A percentile compares a stretch with the other conserved stretches of the same genome.
These are phyloP conservation scores for Allodekkera sacchari DNA, from an alignment of 805 yeast species.

Conservation along the genomic window DNA sequence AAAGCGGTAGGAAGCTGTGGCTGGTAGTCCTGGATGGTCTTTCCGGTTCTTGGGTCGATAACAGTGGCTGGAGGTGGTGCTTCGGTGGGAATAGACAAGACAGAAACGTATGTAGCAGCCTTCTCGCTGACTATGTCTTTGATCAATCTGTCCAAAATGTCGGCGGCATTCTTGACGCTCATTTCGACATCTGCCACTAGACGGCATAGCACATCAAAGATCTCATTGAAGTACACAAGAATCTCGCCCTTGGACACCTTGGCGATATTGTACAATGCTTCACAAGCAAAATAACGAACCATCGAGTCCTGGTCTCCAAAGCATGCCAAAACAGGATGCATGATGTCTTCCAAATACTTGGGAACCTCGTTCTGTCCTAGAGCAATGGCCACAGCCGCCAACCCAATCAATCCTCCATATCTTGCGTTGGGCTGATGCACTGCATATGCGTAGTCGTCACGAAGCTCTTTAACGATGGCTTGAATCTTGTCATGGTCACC, in stretches of 20 bases:
- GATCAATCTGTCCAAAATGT: conserved; percentile 77
- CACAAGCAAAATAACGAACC: conserved; percentile 95
- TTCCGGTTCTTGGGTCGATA: conserved; percentile 45
- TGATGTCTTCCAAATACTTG: conserved; percentile 69
- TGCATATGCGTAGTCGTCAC: conserved; percentile 72
- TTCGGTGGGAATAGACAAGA: conserved; percentile 35
- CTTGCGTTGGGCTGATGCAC: conserved; percentile 81
- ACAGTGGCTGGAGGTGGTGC: conserved; percentile 33
- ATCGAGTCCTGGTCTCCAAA: conserved; percentile 97
- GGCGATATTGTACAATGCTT: conserved; percentile 88
- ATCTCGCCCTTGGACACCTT: conserved; percentile 96
- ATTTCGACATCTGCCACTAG: conserved; percentile 86
- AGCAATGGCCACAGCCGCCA: conserved; percentile 94
- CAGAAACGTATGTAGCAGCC: conserved; percentile 78
- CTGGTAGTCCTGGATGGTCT: conserved; percentile 51
- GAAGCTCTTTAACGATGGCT: conserved; percentile 62
- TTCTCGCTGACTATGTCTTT: conserved; percentile 94
- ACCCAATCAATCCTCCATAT: conserved; percentile 91
- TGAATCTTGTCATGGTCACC: conserved; percentile 55
- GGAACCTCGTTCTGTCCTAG: conserved; percentile 81
- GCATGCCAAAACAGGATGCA: conserved; percentile 90
- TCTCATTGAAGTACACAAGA: conserved; percentile 82
- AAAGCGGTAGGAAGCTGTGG: conserved; percentile 61
- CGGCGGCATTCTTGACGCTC: conserved; percentile 93
- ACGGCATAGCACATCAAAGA: conserved; percentile 85